Evolutionary conservation across 2,329 filamentous ascomycete genomes (phyloP).

Genomic region (Epichloe amarillans): DNA sequence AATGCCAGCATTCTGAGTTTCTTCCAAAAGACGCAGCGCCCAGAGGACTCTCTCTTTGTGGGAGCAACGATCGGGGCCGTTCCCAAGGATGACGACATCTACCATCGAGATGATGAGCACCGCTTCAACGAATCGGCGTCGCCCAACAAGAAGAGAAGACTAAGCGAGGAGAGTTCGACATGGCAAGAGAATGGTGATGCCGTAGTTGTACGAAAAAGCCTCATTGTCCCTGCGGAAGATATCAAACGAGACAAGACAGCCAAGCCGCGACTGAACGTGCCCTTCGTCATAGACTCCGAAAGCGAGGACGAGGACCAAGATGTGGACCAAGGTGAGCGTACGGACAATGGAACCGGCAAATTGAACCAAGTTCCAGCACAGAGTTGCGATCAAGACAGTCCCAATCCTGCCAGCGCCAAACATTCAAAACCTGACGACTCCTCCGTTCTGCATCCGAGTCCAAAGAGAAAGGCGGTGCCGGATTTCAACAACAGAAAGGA

Average conservation of each 20-base stretch:
- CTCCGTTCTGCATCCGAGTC: constrained; percentile 14
- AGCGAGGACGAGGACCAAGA: constrained; percentile 26
- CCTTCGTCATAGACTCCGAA: constrained; percentile 61
- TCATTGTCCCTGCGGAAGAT: not conserved
- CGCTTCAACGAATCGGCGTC: constrained; percentile 22
- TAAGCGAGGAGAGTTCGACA: constrained; percentile 11
- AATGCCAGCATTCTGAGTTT: constrained; percentile 62
- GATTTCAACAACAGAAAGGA: constrained; percentile 13
- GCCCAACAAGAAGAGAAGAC: constrained; percentile 17
- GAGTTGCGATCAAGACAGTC: not conserved
- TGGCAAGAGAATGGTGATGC: not conserved
- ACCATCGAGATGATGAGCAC: constrained; percentile 14
- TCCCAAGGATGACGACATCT: constrained; percentile 16
- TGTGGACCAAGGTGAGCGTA: not conserved
- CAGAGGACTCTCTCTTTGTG: constrained; percentile 45
- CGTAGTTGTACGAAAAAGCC: not conserved
- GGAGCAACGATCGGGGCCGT: constrained; percentile 13
- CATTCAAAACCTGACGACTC: constrained; percentile 1
- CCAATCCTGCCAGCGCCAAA: not conserved
- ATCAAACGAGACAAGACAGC: not conserved
- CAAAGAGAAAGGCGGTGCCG: constrained; percentile 8
- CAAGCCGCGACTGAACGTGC: constrained; percentile 21
- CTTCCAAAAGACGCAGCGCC: constrained; percentile 55
- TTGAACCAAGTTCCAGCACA: not conserved
- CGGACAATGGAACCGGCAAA: no score